Percentiles rank a stretch among this genome's conserved stretches.
Evolutionary conservation across 345 rosid species (phyloP).

Genomic region (Brassica nigra): DNA sequence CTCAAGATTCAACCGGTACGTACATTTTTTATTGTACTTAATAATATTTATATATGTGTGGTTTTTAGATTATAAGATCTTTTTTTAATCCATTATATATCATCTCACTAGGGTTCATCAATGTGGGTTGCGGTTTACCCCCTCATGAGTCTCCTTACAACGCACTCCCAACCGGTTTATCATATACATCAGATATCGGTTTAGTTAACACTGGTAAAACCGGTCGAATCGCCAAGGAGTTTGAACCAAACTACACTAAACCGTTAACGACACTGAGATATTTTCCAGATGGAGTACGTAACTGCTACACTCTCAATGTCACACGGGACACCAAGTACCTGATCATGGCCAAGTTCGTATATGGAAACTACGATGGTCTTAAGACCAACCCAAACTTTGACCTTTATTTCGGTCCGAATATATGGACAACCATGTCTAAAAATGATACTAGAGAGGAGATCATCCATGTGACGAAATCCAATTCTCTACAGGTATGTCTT

Average conservation of each 20-base stretch:
- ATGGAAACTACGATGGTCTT: conserved; percentile 41
- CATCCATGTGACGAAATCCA: conserved; percentile 24
- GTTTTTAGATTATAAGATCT: background rate
- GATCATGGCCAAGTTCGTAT: conserved; percentile 33
- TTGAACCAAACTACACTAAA: background rate
- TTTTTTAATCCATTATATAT: background rate
- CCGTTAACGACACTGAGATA: conserved; percentile 18
- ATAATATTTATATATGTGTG: background rate
- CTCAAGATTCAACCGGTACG: conserved; percentile 35
- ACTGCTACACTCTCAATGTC: conserved; percentile 38
- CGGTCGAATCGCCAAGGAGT: conserved; percentile 27
- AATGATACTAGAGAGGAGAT: conserved; percentile 26
- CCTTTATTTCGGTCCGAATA: conserved; percentile 36
- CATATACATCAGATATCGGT: conserved; percentile 29
- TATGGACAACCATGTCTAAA: conserved; percentile 30
- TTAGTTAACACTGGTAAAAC: conserved; percentile 23
- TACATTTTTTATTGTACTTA: background rate
- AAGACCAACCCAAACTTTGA: conserved; percentile 22
- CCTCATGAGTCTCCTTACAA: conserved; percentile 31
- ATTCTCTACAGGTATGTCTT: conserved; percentile 34
- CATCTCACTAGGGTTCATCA: conserved; percentile 36
- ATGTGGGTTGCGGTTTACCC: conserved; percentile 37
- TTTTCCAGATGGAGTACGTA: conserved; percentile 35
- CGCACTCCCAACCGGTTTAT: conserved; percentile 9
- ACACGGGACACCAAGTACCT: conserved; percentile 34